phyloP scores from a whole-genome alignment of 352 stramenopile genomes.

The Phytophthora melonis region DNA sequence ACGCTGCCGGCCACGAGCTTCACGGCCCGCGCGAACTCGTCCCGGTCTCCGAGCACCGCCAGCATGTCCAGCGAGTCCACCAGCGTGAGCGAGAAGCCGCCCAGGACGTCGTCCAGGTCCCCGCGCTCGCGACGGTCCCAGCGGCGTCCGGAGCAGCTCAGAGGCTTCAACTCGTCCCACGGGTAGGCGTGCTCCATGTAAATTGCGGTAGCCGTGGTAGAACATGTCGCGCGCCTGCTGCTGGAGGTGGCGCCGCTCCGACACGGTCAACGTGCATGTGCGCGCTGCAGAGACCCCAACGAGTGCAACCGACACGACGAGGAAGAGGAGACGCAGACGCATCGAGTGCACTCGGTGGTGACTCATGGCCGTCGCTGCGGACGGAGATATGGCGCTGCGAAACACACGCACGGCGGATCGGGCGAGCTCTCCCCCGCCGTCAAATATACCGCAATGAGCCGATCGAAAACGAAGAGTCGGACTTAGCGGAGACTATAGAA shows the following conservation, averaged over 20 bases:
- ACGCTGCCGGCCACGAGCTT: slow-evolving; percentile 66
- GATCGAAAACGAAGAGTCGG: slow-evolving; percentile 17
- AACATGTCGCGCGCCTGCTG: slow-evolving; percentile 89
- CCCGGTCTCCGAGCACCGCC: slow-evolving; percentile 81
- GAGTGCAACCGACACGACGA: slow-evolving; percentile 20
- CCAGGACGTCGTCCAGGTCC: slow-evolving; percentile 88
- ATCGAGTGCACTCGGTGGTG: slow-evolving; percentile 11
- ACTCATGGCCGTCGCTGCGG: slow-evolving; percentile 2
- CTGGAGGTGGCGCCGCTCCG: slow-evolving; percentile 70
- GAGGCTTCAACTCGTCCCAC: slow-evolving; percentile 89
- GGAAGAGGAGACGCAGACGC: slow-evolving; percentile 27
- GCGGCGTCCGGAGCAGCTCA: slow-evolving; percentile 77
- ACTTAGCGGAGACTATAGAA: slow-evolving; percentile 21
- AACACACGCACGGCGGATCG: slow-evolving; percentile 16
- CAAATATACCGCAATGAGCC: slow-evolving; percentile 10
- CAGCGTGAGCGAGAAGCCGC: slow-evolving; percentile 86
- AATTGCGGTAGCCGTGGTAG: slow-evolving; percentile 89
- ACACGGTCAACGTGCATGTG: slow-evolving; percentile 80
- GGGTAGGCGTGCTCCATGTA: slow-evolving; percentile 90
- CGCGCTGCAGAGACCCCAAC: slow-evolving; percentile 21
- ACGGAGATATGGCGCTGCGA: slow-evolving; percentile 14
- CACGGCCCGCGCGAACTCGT: slow-evolving; percentile 81
- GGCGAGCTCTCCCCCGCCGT: slow-evolving; percentile 8
- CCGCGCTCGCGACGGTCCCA: slow-evolving; percentile 85
- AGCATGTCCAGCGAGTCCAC: slow-evolving; percentile 93